A percentile compares a stretch with the other conserved stretches of the same genome.
These are phyloP conservation scores for Scedosporium aurantiacum DNA, from an alignment of 2,329 filamentous ascomycete genomes.

Conservation along the genomic window DNA sequence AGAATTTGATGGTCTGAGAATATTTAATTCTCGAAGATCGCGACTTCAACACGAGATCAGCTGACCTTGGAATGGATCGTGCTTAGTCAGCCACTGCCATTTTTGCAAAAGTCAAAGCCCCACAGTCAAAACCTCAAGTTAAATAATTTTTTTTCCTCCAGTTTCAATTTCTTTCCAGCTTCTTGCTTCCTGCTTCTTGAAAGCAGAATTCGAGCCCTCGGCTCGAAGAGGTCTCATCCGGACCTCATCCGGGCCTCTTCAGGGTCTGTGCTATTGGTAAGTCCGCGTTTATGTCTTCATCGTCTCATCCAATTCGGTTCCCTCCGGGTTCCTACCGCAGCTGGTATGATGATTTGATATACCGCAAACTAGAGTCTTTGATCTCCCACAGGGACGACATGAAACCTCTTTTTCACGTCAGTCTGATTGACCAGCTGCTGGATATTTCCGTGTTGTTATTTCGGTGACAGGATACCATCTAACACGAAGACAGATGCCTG, in stretches of 20 bases:
- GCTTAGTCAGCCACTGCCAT: background rate
- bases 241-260: too few species aligned
- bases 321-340: background rate
- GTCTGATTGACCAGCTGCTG: conserved; percentile 52
- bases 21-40: background rate
- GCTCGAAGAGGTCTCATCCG: too few species aligned
- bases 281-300: background rate
- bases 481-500: background rate
- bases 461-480: background rate
- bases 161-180: too few species aligned
- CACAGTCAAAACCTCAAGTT: background rate
- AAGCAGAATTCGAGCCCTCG: too few species aligned
- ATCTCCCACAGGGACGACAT: conserved; percentile 51
- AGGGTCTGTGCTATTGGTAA: background rate
- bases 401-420: conserved; percentile 89
- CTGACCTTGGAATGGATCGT: background rate
- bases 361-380: conserved; percentile 99
- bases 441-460: conserved; percentile 9
- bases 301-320: conserved; percentile 1
- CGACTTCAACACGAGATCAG: background rate
- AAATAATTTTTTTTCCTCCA: background rate
- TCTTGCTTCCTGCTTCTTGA: too few species aligned
- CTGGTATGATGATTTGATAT: conserved; percentile 64
- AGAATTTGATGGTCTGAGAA: too few species aligned
- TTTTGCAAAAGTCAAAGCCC: background rate